Evolutionary conservation across 305 asterid genomes (phyloP).

Genomic region (Solanum chacoense): DNA sequence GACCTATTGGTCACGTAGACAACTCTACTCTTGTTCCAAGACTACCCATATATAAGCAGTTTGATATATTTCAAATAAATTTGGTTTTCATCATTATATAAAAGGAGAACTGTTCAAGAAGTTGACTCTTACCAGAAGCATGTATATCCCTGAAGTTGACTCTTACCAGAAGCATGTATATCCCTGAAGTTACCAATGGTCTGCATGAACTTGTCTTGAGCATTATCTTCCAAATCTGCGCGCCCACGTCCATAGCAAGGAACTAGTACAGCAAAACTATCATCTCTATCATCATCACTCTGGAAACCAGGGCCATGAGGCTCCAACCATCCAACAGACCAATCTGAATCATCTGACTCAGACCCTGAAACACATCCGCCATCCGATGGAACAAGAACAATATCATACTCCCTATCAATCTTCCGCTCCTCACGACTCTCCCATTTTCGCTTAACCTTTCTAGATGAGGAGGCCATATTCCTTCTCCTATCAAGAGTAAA

Average conservation of each 20-base stretch:
- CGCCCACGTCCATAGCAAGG: conserved; percentile 34
- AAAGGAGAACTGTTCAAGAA: neutral
- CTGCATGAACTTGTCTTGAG: conserved; percentile 12
- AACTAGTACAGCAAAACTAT: conserved; percentile 41
- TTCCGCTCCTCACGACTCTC: conserved; percentile 30
- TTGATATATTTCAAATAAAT: neutral
- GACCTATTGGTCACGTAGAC: neutral
- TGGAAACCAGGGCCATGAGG: conserved; percentile 33
- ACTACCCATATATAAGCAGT: neutral
- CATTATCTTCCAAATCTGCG: conserved; percentile 13
- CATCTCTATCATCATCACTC: conserved; percentile 22
- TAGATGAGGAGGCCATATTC: conserved; percentile 16
- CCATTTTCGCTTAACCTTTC: conserved; percentile 27
- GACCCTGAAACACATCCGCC: conserved; percentile 46
- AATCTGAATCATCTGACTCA: conserved; percentile 43
- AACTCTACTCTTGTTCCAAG: neutral
- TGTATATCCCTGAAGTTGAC: conserved; percentile 17
- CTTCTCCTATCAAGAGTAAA: conserved; percentile 16
- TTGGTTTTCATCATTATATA: neutral
- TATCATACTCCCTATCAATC: conserved; percentile 32
- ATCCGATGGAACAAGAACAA: conserved; percentile 38
- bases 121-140: conserved; percentile 17
- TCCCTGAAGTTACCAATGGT: conserved; percentile 21
- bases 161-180: conserved; percentile 22
- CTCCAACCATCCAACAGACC: conserved; percentile 45